A percentile compares a stretch with the other conserved stretches of the same genome.
Conservation (phyloP, 2,329 filamentous ascomycete genomes). For the Trichoderma cornu-damae region DNA sequence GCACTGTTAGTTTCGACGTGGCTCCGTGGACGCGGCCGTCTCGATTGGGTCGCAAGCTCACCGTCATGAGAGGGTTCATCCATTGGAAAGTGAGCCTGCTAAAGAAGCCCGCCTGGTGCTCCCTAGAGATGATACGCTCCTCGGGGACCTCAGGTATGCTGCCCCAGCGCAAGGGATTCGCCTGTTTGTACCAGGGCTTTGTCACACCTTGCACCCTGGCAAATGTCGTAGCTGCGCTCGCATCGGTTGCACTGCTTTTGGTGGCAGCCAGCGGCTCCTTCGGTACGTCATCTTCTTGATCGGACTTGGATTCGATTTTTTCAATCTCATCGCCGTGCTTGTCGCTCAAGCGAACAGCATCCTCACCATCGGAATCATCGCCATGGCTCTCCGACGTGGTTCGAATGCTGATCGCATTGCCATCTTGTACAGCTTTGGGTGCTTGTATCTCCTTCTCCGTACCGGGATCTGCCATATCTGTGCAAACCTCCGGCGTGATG, state of each 20-base stretch:
- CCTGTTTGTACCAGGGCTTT: conserved; percentile 59
- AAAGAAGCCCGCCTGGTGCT: conserved; percentile 68
- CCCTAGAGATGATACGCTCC: conserved; percentile 53
- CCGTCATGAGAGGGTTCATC: conserved; percentile 82
- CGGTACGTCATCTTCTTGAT: conserved; percentile 5
- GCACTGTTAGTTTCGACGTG: not conserved
- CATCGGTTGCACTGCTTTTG: conserved; percentile 50
- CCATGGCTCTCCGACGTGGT: not conserved
- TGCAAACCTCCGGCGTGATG: not conserved
- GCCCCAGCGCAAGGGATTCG: conserved; percentile 60
- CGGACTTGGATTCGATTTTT: conserved; percentile 6
- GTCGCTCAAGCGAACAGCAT: conserved; percentile 3
- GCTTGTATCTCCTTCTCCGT: conserved; percentile 11
- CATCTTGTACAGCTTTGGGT: not conserved
- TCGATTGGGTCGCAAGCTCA: conserved; percentile 36
- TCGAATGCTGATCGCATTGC: conserved; percentile 3
- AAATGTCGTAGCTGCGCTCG: conserved; percentile 43
- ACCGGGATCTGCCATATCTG: conserved; percentile 16
- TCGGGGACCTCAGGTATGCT: conserved; percentile 50
- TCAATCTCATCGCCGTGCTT: conserved; percentile 6
- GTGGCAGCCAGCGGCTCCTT: conserved; percentile 25
- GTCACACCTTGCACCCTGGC: conserved; percentile 33
- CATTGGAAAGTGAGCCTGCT: conserved; percentile 79
- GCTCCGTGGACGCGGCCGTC: not conserved
- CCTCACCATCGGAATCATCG: not conserved